Evolutionary conservation across 2,329 filamentous ascomycete genomes (phyloP).

Genomic region (Colletotrichum liaoningense): DNA sequence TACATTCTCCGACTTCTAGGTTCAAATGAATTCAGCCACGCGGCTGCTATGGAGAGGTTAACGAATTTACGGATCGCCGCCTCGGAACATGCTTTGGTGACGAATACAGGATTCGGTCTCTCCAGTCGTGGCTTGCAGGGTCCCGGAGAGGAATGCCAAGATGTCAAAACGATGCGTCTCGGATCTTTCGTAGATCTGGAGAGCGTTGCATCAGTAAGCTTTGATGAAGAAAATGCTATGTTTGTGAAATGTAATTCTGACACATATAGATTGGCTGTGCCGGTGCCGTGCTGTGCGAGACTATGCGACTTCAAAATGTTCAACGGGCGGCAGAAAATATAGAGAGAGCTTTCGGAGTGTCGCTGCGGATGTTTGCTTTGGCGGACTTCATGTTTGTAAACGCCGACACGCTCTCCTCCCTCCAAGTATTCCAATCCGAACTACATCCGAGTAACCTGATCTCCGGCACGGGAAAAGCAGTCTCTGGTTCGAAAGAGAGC

Average conservation of each 20-base stretch:
- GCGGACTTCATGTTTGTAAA: constrained; percentile 79
- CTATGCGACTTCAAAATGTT: constrained; percentile 65
- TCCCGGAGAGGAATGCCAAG: constrained; percentile 57
- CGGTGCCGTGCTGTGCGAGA: constrained; percentile 84
- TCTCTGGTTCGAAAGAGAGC: constrained; percentile 79
- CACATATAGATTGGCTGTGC: constrained; percentile 76
- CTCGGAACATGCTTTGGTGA: background rate
- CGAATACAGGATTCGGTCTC: background rate
- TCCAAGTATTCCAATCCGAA: constrained; percentile 88
- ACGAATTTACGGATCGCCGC: constrained; percentile 64
- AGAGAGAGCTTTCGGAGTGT: constrained; percentile 6
- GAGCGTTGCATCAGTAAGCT: constrained; percentile 73
- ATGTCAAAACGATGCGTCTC: constrained; percentile 74
- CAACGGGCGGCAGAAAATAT: background rate
- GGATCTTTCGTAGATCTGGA: constrained; percentile 80
- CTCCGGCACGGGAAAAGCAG: constrained; percentile 72
- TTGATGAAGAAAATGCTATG: background rate
- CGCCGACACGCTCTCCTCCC: constrained; percentile 79
- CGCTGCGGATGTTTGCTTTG: constrained; percentile 80
- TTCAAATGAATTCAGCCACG: constrained; percentile 78
- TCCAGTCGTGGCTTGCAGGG: constrained; percentile 41
- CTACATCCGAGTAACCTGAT: constrained; percentile 85
- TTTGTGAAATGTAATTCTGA: background rate
- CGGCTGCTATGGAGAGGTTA: constrained; percentile 74
- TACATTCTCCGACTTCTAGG: constrained; percentile 72